Conservation (phyloP, 768 basidiomycete genomes). For the Suillus decipiens region DNA sequence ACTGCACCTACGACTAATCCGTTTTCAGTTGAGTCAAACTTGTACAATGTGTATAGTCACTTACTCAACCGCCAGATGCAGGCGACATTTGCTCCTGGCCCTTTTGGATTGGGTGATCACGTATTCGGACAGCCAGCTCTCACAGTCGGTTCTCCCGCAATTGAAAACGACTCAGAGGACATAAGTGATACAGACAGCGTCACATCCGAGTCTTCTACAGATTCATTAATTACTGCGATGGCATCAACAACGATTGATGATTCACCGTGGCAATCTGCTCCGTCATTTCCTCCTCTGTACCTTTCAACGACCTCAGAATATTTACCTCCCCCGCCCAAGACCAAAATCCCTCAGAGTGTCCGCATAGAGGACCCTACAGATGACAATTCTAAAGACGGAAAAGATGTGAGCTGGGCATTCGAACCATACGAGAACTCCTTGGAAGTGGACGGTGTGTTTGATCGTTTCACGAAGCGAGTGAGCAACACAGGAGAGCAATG, state of each 20-base stretch:
- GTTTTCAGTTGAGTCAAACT: slow-evolving; percentile 55
- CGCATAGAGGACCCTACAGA: slow-evolving; percentile 45
- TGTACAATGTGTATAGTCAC: slow-evolving; percentile 6
- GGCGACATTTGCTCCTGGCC: slow-evolving; percentile 29
- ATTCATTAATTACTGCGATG: slow-evolving; percentile 58
- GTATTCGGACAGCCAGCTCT: slow-evolving; percentile 52
- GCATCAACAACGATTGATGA: slow-evolving; percentile 54
- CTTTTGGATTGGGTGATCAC: slow-evolving; percentile 64
- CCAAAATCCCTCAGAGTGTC: slow-evolving; percentile 42
- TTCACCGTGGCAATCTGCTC: slow-evolving; percentile 68
- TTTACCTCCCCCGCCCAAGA: slow-evolving; percentile 56
- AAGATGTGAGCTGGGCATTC: slow-evolving; percentile 57
- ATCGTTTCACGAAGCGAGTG: slow-evolving; percentile 77
- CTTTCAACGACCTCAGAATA: slow-evolving; percentile 77
- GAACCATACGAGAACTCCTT: slow-evolving; percentile 84
- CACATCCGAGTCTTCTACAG: slow-evolving; percentile 40
- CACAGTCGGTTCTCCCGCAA: slow-evolving; percentile 14
- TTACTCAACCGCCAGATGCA: slow-evolving; percentile 23
- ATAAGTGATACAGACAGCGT: slow-evolving; percentile 40
- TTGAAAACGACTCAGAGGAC: slow-evolving; percentile 27
- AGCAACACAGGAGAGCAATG: slow-evolving; percentile 79
- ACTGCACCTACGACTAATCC: slow-evolving; percentile 55
- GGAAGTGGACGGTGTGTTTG: slow-evolving; percentile 82
- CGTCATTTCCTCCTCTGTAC: slow-evolving; percentile 68
- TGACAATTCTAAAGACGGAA: slow-evolving; percentile 42